phyloP scores from a whole-genome alignment of 2,329 filamentous ascomycete species.

The Colletotrichum kahawae region DNA sequence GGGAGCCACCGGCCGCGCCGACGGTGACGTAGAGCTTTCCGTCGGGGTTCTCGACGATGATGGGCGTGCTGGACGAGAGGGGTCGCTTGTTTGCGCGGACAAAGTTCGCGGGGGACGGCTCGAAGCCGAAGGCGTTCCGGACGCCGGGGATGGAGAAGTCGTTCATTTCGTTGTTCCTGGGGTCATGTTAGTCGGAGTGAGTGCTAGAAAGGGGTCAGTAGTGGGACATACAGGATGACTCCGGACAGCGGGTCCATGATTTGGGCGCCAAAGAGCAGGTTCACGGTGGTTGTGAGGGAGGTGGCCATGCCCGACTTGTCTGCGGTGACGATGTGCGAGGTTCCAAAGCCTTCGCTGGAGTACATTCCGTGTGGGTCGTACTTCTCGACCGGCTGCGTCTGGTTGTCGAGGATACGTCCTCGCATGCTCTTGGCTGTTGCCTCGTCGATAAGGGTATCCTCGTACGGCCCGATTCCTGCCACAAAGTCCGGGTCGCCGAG shows the following conservation, averaged over 20 bases:
- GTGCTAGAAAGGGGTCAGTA: constrained; percentile 32
- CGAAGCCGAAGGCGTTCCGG: constrained; percentile 84
- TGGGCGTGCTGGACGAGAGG: constrained; percentile 80
- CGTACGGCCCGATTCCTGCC: constrained; percentile 63
- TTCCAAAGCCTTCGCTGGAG: constrained; percentile 73
- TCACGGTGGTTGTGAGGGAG: constrained; percentile 85
- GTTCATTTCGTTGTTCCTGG: constrained; percentile 67
- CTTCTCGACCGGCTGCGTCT: constrained; percentile 72
- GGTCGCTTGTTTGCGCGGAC: constrained; percentile 82
- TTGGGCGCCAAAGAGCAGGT: constrained; percentile 81
- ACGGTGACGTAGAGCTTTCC: constrained; percentile 70
- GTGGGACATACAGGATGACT: constrained; percentile 66
- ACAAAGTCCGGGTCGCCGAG: constrained; percentile 86
- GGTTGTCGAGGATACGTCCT: constrained; percentile 71
- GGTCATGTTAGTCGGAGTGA: constrained; percentile 21
- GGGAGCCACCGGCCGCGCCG: constrained; percentile 80
- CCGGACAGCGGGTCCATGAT: constrained; percentile 83
- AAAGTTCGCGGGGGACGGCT: constrained; percentile 80
- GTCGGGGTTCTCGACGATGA: constrained; percentile 71
- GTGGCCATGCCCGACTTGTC: constrained; percentile 78
- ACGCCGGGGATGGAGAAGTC: constrained; percentile 86
- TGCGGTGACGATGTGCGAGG: constrained; percentile 73
- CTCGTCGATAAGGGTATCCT: constrained; percentile 70
- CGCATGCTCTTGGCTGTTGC: constrained; percentile 65
- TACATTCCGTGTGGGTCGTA: constrained; percentile 76